Base-by-base conservation (phyloP, 1,284 basidiomycete species). In the Cutaneotrichosporon cutaneum region DNA sequence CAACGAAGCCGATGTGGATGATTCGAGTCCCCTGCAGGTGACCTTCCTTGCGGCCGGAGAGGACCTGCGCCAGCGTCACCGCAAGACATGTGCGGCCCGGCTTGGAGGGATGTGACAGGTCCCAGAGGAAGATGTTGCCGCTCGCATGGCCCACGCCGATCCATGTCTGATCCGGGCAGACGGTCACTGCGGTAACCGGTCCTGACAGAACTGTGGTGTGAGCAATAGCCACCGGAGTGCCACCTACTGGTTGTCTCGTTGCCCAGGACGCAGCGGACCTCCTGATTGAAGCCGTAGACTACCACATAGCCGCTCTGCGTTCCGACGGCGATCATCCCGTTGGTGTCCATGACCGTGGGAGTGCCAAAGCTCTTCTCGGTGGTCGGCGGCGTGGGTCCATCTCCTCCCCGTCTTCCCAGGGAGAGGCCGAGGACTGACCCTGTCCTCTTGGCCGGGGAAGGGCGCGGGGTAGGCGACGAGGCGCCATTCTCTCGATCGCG, bases 121-220 rank as follows among this genome's bases (percentile, higher is more conserved):
- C 89, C 75, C 90, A 99, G 0, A 99, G 83, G 69, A 90, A 88
- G 47, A 99, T 87, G 69, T 92, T 85, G 2, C 96, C 96, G 2
- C 84, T 85, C 0, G 86, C 83, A 76, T 98, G 92, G 0, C 96
- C 96, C 1, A 90, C 89, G 0, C 90, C 95, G 54, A 98, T 82
- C 76, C 88, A 98, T 0, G 94, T 95, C 70, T 94, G 91, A 73
- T 99, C 96, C 67, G 91, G 88, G 4, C 94, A 97, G 55, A 99
- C 82, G 2, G 92, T 88, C 5, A 99, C 80, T 0, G 94, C 89
- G 7, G 92, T 96, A 18, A 96, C 92, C n/a, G 90, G 79, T 16
- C 93, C 92, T 18, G 87, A 81, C 11, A 82, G 77, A 62, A 47
- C 30, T 24, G 32, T 21, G 11, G 26, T 36, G 35, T 35, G 16